phyloP scores from a whole-genome alignment of 1,284 basidiomycete genomes.

The Veloporphyrellus conicus region DNA sequence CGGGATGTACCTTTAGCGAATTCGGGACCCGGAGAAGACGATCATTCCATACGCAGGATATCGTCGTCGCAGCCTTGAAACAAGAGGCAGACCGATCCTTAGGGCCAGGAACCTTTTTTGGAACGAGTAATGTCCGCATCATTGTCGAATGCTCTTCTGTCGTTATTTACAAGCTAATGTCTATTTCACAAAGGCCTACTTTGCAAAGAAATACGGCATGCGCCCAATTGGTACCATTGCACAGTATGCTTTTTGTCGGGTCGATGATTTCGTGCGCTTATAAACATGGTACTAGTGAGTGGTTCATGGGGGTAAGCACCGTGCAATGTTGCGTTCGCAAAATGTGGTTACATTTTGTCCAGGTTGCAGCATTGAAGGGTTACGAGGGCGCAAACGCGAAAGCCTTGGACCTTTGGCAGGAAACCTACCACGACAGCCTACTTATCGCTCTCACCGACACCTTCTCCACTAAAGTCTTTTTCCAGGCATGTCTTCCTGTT shows the following conservation, averaged over 20 bases:
- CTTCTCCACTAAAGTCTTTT: constrained; percentile 83
- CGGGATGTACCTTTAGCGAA: constrained; percentile 80
- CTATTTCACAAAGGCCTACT: constrained; percentile 55
- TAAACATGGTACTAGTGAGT: constrained; percentile 61
- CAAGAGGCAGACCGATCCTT: constrained; percentile 55
- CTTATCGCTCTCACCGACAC: constrained; percentile 88
- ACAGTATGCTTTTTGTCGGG: constrained; percentile 55
- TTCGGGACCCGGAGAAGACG: constrained; percentile 90
- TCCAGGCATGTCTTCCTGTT: constrained; percentile 47
- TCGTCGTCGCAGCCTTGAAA: constrained; percentile 70
- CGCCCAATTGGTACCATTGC: constrained; percentile 81
- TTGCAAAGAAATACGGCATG: constrained; percentile 72
- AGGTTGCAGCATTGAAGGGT: constrained; percentile 78
- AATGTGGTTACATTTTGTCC: not conserved
- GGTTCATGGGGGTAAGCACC: constrained; percentile 84
- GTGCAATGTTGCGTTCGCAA: not conserved
- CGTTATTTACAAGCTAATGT: not conserved
- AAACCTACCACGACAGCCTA: constrained; percentile 57
- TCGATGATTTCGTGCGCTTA: constrained; percentile 4
- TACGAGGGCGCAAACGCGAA: constrained; percentile 72
- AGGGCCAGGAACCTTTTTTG: constrained; percentile 60
- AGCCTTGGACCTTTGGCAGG: constrained; percentile 83
- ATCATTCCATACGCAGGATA: constrained; percentile 75
- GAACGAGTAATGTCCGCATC: constrained; percentile 78
- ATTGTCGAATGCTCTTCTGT: not conserved